Base-by-base conservation (phyloP, 495 filamentous ascomycete species). In the Hyphodiscus hymeniophilus region DNA sequence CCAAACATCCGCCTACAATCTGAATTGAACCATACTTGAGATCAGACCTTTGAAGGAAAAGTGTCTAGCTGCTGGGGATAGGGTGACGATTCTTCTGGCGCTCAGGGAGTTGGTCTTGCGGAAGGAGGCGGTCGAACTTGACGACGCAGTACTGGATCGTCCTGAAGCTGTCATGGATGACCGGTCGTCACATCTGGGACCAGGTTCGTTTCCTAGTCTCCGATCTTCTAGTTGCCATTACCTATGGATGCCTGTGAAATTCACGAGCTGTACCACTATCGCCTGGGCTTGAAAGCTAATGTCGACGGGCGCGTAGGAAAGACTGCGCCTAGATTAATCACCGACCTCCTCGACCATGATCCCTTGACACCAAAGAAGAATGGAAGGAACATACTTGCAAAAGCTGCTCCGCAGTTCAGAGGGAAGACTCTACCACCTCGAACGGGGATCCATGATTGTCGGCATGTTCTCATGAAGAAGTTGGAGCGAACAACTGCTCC, bases 271-370 rank as follows among this genome's bases (percentile, higher is more conserved):
- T n/a, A n/a, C n/a, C n/a, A n/a, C n/a, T n/a, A n/a, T n/a, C n/a
- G n/a, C n/a, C n/a, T n/a, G n/a, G n/a, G n/a, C n/a, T n/a, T n/a
- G n/a, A 6, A 39, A 12, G 44, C 55, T 58, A 32, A 58, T 30
- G 20, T 17, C 12, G 15, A 21, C 30, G 21, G 34, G 6, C 30
- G 33, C 21, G 21, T 47, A 61, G 59, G 59, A 16, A 61, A 61
- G 40, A 61, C 56, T 2, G 39, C 52, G 26, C 59, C 59, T 10
- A 38, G 59, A 22, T 36, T 59, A 24, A 48, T 58, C 35, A 36
- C 42, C 11, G 59, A 61, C 45, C 33, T 61, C 7, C 50, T 61
- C 7, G 59, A 61, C 43, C 54, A 59, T 38, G 56, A 61, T 38
- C 39, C 50, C 0, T 28, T 43, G 45, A 28, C 39, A 6, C 24